These are phyloP conservation scores for Wilhelminamyces savonicus DNA, from an alignment of 805 yeast species.

Conservation along the genomic window DNA sequence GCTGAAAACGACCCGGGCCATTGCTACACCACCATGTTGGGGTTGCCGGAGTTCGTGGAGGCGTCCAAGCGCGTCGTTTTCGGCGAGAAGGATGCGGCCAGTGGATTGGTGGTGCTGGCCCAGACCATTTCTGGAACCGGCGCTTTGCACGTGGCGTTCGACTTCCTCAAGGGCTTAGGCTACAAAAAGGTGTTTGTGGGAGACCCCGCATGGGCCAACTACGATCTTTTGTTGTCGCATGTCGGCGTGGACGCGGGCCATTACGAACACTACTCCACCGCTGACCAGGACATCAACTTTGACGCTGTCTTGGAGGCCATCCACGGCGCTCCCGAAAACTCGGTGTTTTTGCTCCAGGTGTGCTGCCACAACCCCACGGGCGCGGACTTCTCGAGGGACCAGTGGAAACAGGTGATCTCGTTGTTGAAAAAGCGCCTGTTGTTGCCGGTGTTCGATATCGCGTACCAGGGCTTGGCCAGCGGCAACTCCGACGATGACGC, in stretches of 20 bases:
- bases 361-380: constrained; percentile 44
- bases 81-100: constrained; percentile 19
- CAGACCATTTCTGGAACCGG: constrained; percentile 41
- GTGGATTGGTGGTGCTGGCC: constrained; percentile 25
- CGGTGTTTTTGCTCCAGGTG: constrained; percentile 34
- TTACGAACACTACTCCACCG: constrained; percentile 27
- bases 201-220: constrained; percentile 35
- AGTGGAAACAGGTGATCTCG: constrained; percentile 28
- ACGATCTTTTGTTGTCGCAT: constrained; percentile 27
- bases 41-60: constrained; percentile 29
- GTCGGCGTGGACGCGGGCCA: constrained; percentile 19
- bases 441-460: constrained; percentile 31
- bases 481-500: constrained; percentile 27
- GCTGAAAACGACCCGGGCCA: constrained; percentile 35
- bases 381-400: constrained; percentile 29
- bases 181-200: constrained; percentile 26
- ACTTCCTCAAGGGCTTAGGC: constrained; percentile 20
- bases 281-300: constrained; percentile 24
- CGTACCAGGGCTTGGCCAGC: constrained; percentile 37
- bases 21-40: constrained; percentile 37
- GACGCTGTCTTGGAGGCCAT: constrained; percentile 18
- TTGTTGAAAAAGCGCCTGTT: constrained; percentile 18
- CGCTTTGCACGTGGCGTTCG: constrained; percentile 32
- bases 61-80: constrained; percentile 32
- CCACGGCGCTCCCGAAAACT: constrained; percentile 21